Percentiles rank a stretch among this genome's conserved stretches.
phyloP scores from a whole-genome alignment of 75 land plant genomes.

The Pinus albicaulis region DNA sequence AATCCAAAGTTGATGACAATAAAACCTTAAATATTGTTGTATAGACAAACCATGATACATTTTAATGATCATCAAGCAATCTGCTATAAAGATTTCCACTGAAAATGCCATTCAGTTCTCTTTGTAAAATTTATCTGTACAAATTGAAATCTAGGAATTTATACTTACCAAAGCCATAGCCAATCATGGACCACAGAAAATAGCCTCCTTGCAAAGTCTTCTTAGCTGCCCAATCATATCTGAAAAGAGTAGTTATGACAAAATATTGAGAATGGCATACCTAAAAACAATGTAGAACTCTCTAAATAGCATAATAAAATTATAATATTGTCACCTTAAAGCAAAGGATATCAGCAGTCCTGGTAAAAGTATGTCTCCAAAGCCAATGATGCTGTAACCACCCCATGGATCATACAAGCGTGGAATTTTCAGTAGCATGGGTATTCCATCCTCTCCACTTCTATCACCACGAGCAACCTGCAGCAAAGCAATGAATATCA shows the following conservation, averaged over 20 bases:
- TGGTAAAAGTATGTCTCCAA: conserved; percentile 96
- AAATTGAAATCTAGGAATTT: too few relatives aligned
- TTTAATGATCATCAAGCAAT: too few relatives aligned
- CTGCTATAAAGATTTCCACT: too few relatives aligned
- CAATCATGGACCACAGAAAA: conserved; percentile 84
- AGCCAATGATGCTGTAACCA: conserved; percentile 95
- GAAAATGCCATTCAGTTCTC: too few relatives aligned
- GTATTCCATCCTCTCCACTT: conserved; percentile 92
- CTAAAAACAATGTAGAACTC: background rate
- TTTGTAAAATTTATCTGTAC: too few relatives aligned
- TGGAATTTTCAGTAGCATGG: conserved; percentile 95
- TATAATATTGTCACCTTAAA: conserved; percentile 44
- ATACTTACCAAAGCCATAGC: conserved; percentile 88
- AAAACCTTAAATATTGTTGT: too few relatives aligned
- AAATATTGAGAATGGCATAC: background rate
- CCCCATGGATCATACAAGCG: conserved; percentile 99
- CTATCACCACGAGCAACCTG: conserved; percentile 98
- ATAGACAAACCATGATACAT: too few relatives aligned
- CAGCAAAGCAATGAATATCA: too few relatives aligned
- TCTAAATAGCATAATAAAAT: background rate
- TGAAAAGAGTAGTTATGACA: conserved; percentile 15
- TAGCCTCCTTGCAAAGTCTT: conserved; percentile 76
- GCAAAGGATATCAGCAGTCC: conserved; percentile 83
- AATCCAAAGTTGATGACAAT: too few relatives aligned
- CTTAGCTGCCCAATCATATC: conserved; percentile 88